Evolutionary conservation across 2,329 filamentous ascomycete species (phyloP).

Genomic region (Claviceps citrina): DNA sequence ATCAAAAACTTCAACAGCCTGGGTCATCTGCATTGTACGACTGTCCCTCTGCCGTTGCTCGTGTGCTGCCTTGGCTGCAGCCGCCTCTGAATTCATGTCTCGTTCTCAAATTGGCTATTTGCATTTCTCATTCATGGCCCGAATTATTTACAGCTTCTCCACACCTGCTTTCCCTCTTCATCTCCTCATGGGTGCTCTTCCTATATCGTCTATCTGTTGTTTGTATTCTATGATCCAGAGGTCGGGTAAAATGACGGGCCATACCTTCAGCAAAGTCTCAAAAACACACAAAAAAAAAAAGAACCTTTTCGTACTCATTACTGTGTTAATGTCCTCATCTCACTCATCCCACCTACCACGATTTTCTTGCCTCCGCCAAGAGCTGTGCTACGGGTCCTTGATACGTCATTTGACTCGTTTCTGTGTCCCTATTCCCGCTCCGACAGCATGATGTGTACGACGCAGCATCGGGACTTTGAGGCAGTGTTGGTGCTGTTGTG

Average conservation of each 20-base stretch:
- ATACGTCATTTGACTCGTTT: background rate
- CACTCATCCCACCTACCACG: background rate
- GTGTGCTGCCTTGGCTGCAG: background rate
- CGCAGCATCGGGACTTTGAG: background rate
- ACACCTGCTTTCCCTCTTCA: background rate
- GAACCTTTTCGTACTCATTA: too few relatives aligned
- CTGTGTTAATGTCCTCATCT: too few relatives aligned
- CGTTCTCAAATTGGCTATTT: background rate
- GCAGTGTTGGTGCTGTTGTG: background rate
- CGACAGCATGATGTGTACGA: background rate
- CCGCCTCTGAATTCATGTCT: background rate
- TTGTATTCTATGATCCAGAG: background rate
- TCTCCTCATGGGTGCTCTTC: background rate
- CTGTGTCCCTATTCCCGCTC: background rate
- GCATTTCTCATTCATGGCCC: background rate
- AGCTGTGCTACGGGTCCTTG: slow-evolving; percentile 3
- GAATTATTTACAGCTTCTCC: background rate
- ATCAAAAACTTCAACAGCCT: too few relatives aligned
- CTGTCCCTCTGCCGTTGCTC: too few relatives aligned
- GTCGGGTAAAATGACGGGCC: background rate
- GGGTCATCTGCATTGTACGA: too few relatives aligned
- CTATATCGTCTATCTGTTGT: background rate
- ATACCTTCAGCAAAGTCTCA: too few relatives aligned
- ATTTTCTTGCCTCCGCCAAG: slow-evolving; percentile 4
- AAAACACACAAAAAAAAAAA: background rate